phyloP scores from a whole-genome alignment of 345 rosid genomes.

The Geranium brycei region DNA sequence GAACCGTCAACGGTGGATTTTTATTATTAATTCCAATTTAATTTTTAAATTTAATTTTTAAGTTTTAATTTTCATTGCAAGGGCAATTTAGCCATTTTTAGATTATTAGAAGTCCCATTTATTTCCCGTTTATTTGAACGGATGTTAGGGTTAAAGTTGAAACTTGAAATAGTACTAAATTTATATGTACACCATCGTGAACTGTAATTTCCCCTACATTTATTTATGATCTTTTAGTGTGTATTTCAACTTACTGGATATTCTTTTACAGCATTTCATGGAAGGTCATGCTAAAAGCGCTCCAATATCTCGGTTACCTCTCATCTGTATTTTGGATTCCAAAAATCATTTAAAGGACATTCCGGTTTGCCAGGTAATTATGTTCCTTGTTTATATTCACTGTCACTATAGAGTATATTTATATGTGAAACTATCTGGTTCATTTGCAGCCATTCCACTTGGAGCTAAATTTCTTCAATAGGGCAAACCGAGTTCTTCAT shows the following conservation, averaged over 20 bases:
- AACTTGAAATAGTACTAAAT: too few relatives aligned
- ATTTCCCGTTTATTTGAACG: too few relatives aligned
- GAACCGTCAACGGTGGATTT: too few relatives aligned
- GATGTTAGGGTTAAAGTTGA: too few relatives aligned
- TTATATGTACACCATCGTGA: too few relatives aligned
- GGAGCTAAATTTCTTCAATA: slow-evolving; percentile 95
- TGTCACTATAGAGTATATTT: slow-evolving; percentile 13
- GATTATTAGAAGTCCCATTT: too few relatives aligned
- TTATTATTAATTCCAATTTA: too few relatives aligned
- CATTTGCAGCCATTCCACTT: slow-evolving; percentile 77
- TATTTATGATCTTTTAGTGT: too few relatives aligned
- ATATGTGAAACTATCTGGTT: slow-evolving; percentile 22
- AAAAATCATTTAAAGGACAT: slow-evolving; percentile 68
- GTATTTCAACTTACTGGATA: not conserved
- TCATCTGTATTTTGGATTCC: slow-evolving; percentile 52
- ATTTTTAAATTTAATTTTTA: too few relatives aligned
- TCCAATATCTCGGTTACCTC: slow-evolving; percentile 89
- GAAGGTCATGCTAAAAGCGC: slow-evolving; percentile 94
- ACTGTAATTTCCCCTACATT: too few relatives aligned
- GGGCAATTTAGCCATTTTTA: too few relatives aligned
- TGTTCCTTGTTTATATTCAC: slow-evolving; percentile 7
- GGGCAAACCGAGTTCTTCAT: slow-evolving; percentile 85
- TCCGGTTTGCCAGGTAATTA: slow-evolving; percentile 76
- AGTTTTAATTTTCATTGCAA: too few relatives aligned
- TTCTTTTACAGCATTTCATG: slow-evolving; percentile 73